Evolutionary conservation across 192 early-diverging fungal genomes (phyloP).

Genomic region (Rhizoclosmatium sp.): DNA sequence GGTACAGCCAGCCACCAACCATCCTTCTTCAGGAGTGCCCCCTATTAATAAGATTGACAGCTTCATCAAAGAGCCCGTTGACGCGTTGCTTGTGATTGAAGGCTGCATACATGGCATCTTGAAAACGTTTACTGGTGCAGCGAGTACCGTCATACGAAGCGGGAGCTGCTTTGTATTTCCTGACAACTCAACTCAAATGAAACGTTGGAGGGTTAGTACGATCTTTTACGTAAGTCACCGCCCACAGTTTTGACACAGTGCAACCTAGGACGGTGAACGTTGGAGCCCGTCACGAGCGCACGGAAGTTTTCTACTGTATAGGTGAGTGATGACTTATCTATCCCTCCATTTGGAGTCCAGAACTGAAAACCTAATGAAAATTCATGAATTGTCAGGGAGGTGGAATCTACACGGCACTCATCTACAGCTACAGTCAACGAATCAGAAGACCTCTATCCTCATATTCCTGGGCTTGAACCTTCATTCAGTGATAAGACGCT

Average conservation of each 20-base stretch:
- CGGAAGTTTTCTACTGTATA: conserved; percentile 8
- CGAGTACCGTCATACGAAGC: neutral
- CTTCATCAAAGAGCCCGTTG: neutral
- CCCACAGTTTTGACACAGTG: neutral
- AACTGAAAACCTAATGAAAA: conserved; percentile 9
- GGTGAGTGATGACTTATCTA: neutral
- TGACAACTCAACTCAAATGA: neutral
- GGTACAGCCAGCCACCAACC: too few relatives aligned
- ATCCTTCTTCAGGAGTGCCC: too few relatives aligned
- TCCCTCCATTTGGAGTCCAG: neutral
- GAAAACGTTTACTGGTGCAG: neutral
- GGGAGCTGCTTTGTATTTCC: neutral
- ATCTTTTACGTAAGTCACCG: neutral
- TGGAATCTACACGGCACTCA: neutral
- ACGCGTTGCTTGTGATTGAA: conserved; percentile 4
- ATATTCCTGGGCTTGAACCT: conserved; percentile 5
- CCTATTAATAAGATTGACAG: neutral
- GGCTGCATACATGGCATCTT: conserved; percentile 6
- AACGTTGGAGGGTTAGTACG: conserved; percentile 2
- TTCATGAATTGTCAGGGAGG: neutral
- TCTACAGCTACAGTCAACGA: too few relatives aligned
- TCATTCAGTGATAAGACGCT: neutral
- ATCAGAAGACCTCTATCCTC: neutral
- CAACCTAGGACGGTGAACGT: conserved; percentile 2
- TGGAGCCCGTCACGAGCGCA: conserved; percentile 8